These are phyloP conservation scores for Metarhizium sp. DNA, from an alignment of 2,329 filamentous ascomycete genomes.

Conservation along the genomic window DNA sequence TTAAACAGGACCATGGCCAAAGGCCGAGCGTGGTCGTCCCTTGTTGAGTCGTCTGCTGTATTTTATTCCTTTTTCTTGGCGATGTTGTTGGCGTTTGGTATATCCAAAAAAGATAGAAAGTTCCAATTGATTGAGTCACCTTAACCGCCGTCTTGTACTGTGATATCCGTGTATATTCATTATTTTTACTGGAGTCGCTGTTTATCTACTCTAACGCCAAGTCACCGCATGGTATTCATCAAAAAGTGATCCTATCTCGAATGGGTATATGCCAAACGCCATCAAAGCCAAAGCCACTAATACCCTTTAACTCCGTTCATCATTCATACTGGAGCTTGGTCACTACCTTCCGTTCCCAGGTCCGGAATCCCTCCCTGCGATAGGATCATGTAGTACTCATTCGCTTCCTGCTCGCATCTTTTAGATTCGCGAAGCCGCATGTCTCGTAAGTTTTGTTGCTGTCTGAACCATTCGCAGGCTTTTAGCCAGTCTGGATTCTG, in stretches of 20 bases:
- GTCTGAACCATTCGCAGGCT: slow-evolving; percentile 28
- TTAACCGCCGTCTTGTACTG: background rate
- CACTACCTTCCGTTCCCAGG: background rate
- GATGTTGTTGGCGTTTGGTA: background rate
- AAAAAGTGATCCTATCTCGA: background rate
- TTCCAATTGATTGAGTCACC: background rate
- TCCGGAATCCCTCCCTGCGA: background rate
- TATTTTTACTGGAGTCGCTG: background rate
- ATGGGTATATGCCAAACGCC: slow-evolving; percentile 3
- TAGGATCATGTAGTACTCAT: slow-evolving; percentile 10
- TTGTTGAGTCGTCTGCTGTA: background rate
- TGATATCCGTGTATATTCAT: background rate
- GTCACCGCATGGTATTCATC: background rate
- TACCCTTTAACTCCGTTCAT: background rate
- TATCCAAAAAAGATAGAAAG: background rate
- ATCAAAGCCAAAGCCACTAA: background rate
- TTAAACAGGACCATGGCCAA: background rate
- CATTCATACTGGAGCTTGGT: background rate
- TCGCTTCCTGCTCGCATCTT: slow-evolving; percentile 13
- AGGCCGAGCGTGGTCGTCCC: background rate
- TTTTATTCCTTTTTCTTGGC: slow-evolving; percentile 1
- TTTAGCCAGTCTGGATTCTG: slow-evolving; percentile 36
- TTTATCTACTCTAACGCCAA: background rate
- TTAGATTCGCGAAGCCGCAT: slow-evolving; percentile 8
- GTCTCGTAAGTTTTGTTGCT: slow-evolving; percentile 7